Conservation (phyloP, 257 asterid species). For the Cruciata laevipes region DNA sequence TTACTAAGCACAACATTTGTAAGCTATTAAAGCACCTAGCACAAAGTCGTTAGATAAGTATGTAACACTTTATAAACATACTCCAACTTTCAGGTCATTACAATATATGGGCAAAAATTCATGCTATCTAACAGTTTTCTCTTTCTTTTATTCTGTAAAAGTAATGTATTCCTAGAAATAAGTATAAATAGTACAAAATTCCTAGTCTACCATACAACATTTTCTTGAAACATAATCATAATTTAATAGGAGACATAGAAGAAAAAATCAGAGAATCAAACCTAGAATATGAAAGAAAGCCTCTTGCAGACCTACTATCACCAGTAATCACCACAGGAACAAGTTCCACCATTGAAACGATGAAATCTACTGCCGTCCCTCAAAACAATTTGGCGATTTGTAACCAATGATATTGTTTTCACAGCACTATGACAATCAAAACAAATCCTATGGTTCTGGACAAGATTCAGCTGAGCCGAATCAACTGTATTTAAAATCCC, state of each 20-base stretch:
- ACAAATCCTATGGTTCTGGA: conserved; percentile 80
- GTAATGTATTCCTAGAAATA: neutral
- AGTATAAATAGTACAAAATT: neutral
- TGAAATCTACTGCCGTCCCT: conserved; percentile 88
- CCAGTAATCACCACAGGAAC: conserved; percentile 95
- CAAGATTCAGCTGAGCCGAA: conserved; percentile 65
- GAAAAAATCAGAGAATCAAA: neutral
- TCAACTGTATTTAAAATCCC: conserved; percentile 64
- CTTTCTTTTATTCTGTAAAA: conserved; percentile 2
- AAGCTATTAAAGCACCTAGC: neutral
- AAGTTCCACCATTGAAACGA: conserved; percentile 51
- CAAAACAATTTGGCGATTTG: conserved; percentile 46
- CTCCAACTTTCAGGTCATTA: neutral
- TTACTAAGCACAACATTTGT: neutral
- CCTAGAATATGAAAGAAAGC: neutral
- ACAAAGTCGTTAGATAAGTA: no score
- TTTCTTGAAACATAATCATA: neutral
- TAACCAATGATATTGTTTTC: conserved; percentile 49
- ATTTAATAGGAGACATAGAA: neutral
- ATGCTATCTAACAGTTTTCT: neutral
- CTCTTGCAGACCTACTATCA: conserved; percentile 19
- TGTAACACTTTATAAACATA: neutral
- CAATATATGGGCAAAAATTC: neutral
- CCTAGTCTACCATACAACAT: neutral
- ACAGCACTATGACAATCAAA: conserved; percentile 63